Evolutionary conservation across 1,284 basidiomycete genomes (phyloP), one percentile per base, ranked within the genome.

Genomic region (Trichosporon asahii): DNA sequence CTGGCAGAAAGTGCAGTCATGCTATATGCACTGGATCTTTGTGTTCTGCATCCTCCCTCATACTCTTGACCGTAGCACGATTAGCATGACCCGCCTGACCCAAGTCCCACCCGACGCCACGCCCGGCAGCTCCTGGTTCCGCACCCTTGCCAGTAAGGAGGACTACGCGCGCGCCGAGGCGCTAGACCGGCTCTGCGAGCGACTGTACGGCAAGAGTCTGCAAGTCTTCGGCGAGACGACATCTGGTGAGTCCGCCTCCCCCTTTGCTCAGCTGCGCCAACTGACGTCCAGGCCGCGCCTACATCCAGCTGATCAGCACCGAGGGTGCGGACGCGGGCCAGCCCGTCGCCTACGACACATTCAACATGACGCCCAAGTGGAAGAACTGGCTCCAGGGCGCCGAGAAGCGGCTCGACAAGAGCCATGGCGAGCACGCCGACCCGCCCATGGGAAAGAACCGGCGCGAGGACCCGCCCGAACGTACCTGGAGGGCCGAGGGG

Each of bases 301-400:
- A 31, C 57, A 61, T 61, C 57, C 57, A 61, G 57, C 27, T 61
- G 14, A 14, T 61, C 4, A 31, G 27, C 27, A 61, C 57, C 57
- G 27, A 31, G 29, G 57, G 57, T 31, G 57, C 29, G 29, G 57
- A 61, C 27, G 57, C 57, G 29, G 57, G 57, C 57, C 27, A 61
- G 57, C 18, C 57, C 7, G 18, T 61, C 57, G 57, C 57, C 7
- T 61, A 61, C 27, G 57, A 61, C 57, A 12, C 12, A 31, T 61
- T 61, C 57, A 61, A 61, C 57, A 61, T 61, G 57, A 61, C 57
- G 27, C 57, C 57, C 15, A 61, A 61, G 57, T 61, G 57, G 57
- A 61, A 61, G 29, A 61, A 61, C 57, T 61, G 57, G 57, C 57
- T 61, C 27, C 27, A 18, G 27, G 57, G 27, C 15, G 57, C 57